Base-by-base conservation (phyloP, 2,329 filamentous ascomycete species). In the Penicillium sp. region DNA sequence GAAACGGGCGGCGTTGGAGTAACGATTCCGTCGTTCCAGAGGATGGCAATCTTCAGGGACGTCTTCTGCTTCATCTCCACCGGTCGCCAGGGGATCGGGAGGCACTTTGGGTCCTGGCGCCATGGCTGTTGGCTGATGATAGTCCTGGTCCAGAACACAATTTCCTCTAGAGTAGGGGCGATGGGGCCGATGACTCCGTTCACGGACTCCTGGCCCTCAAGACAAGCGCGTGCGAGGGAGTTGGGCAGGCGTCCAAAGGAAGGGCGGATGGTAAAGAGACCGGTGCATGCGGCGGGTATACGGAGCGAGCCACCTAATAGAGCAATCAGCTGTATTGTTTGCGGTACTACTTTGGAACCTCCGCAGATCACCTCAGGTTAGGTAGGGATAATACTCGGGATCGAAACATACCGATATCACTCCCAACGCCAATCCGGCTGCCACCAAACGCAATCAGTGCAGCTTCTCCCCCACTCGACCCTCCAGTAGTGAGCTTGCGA, bases 171-270 rank as follows among this genome's bases (percentile, higher is more conserved):
- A 21, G 45, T 23, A 19, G 80, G 79, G 1, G 84, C 82, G 79
- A 91, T 81, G 0, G 88, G 88, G 0, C 88, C 88, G 64, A 89
- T 88, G 38, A 90, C 86, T 19, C 85, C 87, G 57, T 81, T 79
- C 0, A 90, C 85, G 2, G 86, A 85, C 71, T 90, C 88, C 69
- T 90, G 88, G 3, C 88, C 88, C 0, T 85, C 82, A 73, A 90
- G 81, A 8, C 86, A 87, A 1, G 85, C 87, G 49, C 85, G 75
- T 2, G 67, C 66, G 17, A 63, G 62, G 38, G 60, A 76, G 30
- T 73, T 71, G 49, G 77, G 77, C 62, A 79, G 77, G n/a, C 76
- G 70, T 52, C 78, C 77, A 58, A 75, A 76, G 3, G 74, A 76
- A 7, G 78, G 77, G 51, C 79, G 78, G 44, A 79, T 66, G 1